Conservation (phyloP, 352 stramenopile genomes). For the Phytophthora pistaciae region DNA sequence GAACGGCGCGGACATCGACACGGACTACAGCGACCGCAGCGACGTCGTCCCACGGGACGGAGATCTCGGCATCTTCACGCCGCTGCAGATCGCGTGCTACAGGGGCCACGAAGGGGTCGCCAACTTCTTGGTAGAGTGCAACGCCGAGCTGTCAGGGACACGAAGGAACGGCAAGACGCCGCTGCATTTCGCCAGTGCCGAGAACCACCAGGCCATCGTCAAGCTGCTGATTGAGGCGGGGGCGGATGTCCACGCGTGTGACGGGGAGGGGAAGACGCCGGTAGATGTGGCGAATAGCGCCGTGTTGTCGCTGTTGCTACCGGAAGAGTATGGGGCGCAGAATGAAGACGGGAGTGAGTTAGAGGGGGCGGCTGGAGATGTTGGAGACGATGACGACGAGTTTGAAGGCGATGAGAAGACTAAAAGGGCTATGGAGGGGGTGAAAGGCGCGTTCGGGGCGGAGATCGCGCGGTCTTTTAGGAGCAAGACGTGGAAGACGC, state of each 20-base stretch:
- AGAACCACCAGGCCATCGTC: slow-evolving; percentile 70
- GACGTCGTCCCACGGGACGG: slow-evolving; percentile 59
- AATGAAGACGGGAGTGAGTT: slow-evolving; percentile 38
- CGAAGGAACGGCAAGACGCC: slow-evolving; percentile 78
- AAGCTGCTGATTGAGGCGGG: slow-evolving; percentile 77
- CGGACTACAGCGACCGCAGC: slow-evolving; percentile 73
- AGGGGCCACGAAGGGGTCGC: slow-evolving; percentile 72
- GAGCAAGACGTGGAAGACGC: slow-evolving; percentile 69
- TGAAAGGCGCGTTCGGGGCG: slow-evolving; percentile 61
- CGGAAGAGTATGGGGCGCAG: slow-evolving; percentile 44
- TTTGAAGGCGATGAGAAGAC: slow-evolving; percentile 39
- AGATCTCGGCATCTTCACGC: slow-evolving; percentile 80
- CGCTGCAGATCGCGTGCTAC: slow-evolving; percentile 83
- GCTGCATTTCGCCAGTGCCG: slow-evolving; percentile 71
- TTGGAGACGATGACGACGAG: slow-evolving; percentile 49
- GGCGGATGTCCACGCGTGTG: slow-evolving; percentile 69
- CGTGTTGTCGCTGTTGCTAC: slow-evolving; percentile 59
- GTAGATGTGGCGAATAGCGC: slow-evolving; percentile 66
- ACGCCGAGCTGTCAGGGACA: slow-evolving; percentile 74
- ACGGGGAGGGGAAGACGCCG: slow-evolving; percentile 65
- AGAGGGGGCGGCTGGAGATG: slow-evolving; percentile 30
- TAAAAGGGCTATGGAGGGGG: slow-evolving; percentile 15
- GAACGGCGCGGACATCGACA: slow-evolving; percentile 86
- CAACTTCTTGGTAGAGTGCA: slow-evolving; percentile 87
- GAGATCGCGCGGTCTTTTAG: slow-evolving; percentile 61